Conservation (phyloP, 768 basidiomycete species). For the Mycena olivaceomarginata region DNA sequence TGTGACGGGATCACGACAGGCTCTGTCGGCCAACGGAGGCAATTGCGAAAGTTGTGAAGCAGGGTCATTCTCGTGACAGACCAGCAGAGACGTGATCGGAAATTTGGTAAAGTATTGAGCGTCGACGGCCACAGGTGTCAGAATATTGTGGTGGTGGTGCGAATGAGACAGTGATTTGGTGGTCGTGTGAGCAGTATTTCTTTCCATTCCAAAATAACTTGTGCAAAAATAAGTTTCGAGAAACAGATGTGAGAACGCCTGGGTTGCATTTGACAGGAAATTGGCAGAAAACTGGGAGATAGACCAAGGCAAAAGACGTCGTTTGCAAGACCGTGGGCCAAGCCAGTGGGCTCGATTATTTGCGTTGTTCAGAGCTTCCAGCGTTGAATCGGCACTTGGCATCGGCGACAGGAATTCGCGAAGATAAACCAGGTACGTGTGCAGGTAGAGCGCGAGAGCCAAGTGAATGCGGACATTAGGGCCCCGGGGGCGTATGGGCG, state of each 20-base stretch:
- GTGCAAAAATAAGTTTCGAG: not conserved
- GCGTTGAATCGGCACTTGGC: not conserved
- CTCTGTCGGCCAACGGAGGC: not conserved
- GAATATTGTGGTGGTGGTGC: not conserved
- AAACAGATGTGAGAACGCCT: not conserved
- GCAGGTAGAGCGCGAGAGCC: not conserved
- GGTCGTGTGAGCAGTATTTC: slow-evolving; percentile 19
- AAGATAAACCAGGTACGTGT: not conserved
- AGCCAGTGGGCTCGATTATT: not conserved
- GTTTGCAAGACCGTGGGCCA: not conserved
- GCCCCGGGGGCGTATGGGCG: not conserved
- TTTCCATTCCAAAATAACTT: not conserved
- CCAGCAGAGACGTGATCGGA: slow-evolving; percentile 2
- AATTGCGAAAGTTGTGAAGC: not conserved
- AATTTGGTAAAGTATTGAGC: not conserved
- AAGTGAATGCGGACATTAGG: not conserved
- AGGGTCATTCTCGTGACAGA: no score
- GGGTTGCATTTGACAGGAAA: not conserved
- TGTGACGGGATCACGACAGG: slow-evolving; percentile 15
- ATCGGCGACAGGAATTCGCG: not conserved
- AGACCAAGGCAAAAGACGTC: not conserved
- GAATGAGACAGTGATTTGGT: not conserved
- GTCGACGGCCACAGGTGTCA: not conserved
- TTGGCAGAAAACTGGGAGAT: not conserved
- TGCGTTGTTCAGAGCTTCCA: not conserved